Percentiles rank a stretch among this genome's conserved stretches.
Evolutionary conservation across 257 asterid genomes (phyloP).

Genomic region (Solanum lycopersicoides): DNA sequence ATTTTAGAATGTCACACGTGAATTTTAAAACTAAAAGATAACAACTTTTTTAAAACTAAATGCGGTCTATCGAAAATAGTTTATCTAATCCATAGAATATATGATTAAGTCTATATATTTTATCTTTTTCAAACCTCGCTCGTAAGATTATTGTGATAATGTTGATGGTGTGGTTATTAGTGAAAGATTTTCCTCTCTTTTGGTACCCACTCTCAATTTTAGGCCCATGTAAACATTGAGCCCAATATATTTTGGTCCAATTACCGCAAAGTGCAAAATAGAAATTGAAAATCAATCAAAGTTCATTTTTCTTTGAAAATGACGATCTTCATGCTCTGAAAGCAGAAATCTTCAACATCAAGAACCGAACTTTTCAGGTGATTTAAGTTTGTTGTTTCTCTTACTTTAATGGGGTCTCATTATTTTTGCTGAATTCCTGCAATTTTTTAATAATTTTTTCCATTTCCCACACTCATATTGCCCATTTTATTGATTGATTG

Average conservation of each 20-base stretch:
- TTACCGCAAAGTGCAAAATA: background rate
- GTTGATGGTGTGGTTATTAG: too few species aligned
- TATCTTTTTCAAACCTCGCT: too few species aligned
- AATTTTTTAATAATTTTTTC: background rate
- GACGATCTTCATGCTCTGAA: background rate
- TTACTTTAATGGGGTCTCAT: background rate
- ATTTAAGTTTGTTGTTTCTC: background rate
- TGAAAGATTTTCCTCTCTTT: too few species aligned
- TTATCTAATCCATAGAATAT: too few species aligned
- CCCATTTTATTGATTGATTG: background rate
- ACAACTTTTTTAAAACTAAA: too few species aligned
- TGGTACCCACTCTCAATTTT: background rate
- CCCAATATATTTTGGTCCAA: background rate
- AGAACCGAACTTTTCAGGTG: background rate
- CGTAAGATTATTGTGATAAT: too few species aligned
- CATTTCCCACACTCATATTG: background rate
- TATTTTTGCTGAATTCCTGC: background rate
- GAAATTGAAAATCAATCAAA: background rate
- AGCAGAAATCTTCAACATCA: background rate
- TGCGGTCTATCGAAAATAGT: too few species aligned
- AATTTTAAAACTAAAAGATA: too few species aligned
- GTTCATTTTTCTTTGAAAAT: background rate
- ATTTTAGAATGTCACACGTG: too few species aligned
- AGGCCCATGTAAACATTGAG: background rate
- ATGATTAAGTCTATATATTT: too few species aligned